A percentile compares a stretch with the other conserved stretches of the same genome.
Evolutionary conservation across 2,329 filamentous ascomycete genomes (phyloP).

Genomic region (Pleoardoris graminearum): DNA sequence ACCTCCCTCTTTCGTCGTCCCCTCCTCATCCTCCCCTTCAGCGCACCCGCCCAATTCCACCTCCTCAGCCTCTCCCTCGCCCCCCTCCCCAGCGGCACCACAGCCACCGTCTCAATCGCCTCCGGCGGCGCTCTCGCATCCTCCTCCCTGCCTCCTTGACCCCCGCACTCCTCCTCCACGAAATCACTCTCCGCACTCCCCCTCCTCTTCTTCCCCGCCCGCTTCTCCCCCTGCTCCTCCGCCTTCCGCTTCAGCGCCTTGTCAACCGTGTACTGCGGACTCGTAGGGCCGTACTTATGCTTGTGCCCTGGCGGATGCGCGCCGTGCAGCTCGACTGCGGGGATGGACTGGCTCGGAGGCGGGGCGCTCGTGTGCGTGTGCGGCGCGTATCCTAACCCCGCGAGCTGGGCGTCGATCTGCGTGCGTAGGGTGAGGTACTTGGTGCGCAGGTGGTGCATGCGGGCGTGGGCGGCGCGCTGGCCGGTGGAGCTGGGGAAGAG

Average conservation of each 20-base stretch:
- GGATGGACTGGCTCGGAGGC: too few relatives aligned
- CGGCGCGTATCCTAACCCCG: background rate
- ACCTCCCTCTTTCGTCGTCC: too few relatives aligned
- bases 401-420: slow-evolving; percentile 1
- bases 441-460: background rate
- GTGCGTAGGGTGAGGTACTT: background rate
- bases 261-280: slow-evolving; percentile 6
- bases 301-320: background rate
- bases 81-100: background rate
- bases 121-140: background rate
- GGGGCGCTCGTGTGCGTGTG: too few relatives aligned
- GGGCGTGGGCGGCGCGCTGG: background rate
- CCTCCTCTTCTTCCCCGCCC: background rate
- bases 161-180: background rate
- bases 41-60: background rate
- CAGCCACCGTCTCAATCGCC: background rate
- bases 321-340: too few relatives aligned
- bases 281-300: background rate
- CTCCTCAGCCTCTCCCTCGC: background rate
- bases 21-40: background rate
- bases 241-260: slow-evolving; percentile 9
- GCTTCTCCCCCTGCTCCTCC: background rate
- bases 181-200: background rate
- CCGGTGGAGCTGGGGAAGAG: background rate
- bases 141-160: background rate